Evolutionary conservation across 2,329 filamentous ascomycete species (phyloP).

Genomic region (Hyphodiscus sp.): DNA sequence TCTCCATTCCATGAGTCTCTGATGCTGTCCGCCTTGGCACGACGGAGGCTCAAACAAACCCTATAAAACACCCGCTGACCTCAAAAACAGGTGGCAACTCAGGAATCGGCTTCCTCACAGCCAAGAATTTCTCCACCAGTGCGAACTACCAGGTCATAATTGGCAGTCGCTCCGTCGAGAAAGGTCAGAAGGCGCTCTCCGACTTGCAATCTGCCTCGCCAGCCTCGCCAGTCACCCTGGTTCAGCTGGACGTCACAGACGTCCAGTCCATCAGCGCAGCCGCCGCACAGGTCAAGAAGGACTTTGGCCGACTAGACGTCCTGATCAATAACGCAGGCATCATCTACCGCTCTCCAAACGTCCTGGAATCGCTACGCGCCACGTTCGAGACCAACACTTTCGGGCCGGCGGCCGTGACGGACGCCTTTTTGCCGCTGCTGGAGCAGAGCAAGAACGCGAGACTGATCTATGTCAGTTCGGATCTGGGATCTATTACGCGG

Average conservation of each 20-base stretch:
- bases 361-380: conserved; percentile 1
- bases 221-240: conserved; percentile 13
- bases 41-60: too few relatives aligned
- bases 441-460: conserved; percentile 9
- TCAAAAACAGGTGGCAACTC: conserved; percentile 32
- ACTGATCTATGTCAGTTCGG: conserved; percentile 15
- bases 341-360: neutral
- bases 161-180: conserved; percentile 14
- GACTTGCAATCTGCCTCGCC: conserved; percentile 11
- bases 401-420: conserved; percentile 11
- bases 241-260: conserved; percentile 17
- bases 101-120: conserved; percentile 35
- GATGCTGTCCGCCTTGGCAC: too few relatives aligned
- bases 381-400: conserved; percentile 17
- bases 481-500: conserved; percentile 13
- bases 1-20: too few relatives aligned
- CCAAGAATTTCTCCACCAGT: conserved; percentile 11
- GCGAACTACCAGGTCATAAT: conserved; percentile 23
- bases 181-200: conserved; percentile 15
- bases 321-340: conserved; percentile 24
- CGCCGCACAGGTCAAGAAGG: conserved; percentile 2
- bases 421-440: conserved; percentile 14
- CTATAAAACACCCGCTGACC: too few relatives aligned
- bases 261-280: conserved; percentile 4
- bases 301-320: conserved; percentile 27